Conservation (phyloP, 208 protist species). For the Crithidia thermophila region DNA sequence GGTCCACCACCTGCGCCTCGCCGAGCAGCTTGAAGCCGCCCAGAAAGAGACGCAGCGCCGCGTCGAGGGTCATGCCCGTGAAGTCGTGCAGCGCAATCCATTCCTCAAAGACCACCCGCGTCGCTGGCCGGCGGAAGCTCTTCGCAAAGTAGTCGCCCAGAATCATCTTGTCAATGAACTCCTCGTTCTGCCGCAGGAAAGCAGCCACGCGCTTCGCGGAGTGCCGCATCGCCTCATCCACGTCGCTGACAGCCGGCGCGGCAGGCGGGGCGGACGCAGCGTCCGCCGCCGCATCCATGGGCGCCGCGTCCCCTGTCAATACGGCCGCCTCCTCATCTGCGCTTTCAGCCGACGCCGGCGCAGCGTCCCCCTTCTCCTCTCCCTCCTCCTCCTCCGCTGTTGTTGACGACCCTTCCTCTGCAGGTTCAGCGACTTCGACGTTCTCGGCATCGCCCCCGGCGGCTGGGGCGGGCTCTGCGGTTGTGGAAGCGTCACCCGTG, state of each 20-base stretch:
- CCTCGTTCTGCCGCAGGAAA: conserved; percentile 71
- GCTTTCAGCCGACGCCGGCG: not conserved
- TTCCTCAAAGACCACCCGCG: conserved; percentile 68
- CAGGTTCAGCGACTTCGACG: too few species aligned
- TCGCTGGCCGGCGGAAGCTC: conserved; percentile 51
- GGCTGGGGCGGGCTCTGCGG: not conserved
- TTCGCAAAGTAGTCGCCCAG: conserved; percentile 90
- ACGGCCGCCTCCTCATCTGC: too few species aligned
- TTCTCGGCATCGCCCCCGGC: too few species aligned
- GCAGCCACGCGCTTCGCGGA: conserved; percentile 40
- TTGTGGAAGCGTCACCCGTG: not conserved
- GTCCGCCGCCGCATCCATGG: not conserved
- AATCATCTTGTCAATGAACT: conserved; percentile 77
- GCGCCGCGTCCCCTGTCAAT: too few species aligned
- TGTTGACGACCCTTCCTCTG: too few species aligned
- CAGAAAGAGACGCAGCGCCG: conserved; percentile 82
- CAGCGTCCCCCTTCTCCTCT: not conserved
- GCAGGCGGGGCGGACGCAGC: not conserved
- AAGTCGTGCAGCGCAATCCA: conserved; percentile 89
- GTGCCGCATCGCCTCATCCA: conserved; percentile 28
- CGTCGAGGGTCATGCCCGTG: conserved; percentile 67
- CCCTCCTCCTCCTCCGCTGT: not conserved
- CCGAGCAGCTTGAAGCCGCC: conserved; percentile 87
- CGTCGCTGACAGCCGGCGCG: conserved; percentile 14
- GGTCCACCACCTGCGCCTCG: conserved; percentile 85